Evolutionary conservation across 352 stramenopile species (phyloP).

Genomic region (Phytophthora quininea): DNA sequence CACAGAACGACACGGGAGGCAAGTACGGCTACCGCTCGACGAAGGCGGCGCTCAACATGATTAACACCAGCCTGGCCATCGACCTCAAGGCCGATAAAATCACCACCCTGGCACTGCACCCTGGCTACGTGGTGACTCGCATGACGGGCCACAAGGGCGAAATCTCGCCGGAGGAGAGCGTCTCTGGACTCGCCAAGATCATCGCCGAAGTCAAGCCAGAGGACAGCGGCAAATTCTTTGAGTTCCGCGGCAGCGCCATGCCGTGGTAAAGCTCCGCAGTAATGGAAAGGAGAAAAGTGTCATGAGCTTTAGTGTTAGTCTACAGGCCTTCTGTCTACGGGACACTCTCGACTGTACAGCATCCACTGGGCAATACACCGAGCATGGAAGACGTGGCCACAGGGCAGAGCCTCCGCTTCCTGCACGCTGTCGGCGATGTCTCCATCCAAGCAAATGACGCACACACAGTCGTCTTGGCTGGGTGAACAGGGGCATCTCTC

Average conservation of each 20-base stretch:
- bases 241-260: constrained; percentile 40
- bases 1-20: constrained; percentile 31
- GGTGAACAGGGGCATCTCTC: neutral
- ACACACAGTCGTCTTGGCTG: constrained; percentile 17
- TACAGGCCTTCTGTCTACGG: constrained; percentile 36
- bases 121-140: constrained; percentile 60
- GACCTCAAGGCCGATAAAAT: constrained; percentile 64
- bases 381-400: constrained; percentile 49
- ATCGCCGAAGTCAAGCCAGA: constrained; percentile 40
- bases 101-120: constrained; percentile 46
- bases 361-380: constrained; percentile 42
- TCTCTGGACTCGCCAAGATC: constrained; percentile 44
- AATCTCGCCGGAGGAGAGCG: constrained; percentile 42
- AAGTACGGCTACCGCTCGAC: constrained; percentile 74
- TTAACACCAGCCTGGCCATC: constrained; percentile 52
- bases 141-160: constrained; percentile 46
- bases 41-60: constrained; percentile 77
- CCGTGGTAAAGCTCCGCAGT: constrained; percentile 38
- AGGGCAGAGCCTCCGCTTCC: constrained; percentile 32
- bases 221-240: constrained; percentile 54
- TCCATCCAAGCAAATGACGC: constrained; percentile 44
- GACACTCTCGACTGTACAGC: constrained; percentile 38
- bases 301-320: constrained; percentile 9
- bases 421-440: neutral
- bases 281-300: too few relatives aligned